Evolutionary conservation across 805 yeast genomes (phyloP).

Genomic region (Nakazawaea laoshanensis): DNA sequence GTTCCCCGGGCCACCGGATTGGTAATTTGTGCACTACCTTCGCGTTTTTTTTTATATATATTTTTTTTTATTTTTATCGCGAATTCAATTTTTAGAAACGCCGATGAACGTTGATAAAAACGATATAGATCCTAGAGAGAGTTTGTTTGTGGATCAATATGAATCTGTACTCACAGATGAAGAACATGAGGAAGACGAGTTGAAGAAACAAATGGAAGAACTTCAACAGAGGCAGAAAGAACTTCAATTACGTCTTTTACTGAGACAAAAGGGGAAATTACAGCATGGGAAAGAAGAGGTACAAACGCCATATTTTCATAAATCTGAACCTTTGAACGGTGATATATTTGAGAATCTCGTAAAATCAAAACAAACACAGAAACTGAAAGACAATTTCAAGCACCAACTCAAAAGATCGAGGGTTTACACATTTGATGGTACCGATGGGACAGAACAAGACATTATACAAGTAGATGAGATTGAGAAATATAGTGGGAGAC

Average conservation of each 20-base stretch:
- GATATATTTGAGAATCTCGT: not conserved
- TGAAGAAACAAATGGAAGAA: not conserved
- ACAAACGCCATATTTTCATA: not conserved
- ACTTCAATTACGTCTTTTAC: too few species aligned
- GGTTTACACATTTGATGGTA: constrained; percentile 6
- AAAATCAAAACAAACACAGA: not conserved
- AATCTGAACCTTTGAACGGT: not conserved
- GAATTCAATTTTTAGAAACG: not conserved
- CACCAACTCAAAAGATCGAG: constrained; percentile 4
- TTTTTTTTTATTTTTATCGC: too few species aligned
- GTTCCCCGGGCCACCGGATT: too few species aligned
- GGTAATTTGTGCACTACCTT: constrained; percentile 2
- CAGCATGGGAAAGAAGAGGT: not conserved
- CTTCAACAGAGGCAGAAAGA: too few species aligned
- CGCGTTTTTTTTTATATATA: not conserved
- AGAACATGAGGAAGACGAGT: constrained; percentile 8
- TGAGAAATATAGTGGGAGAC: constrained; percentile 38
- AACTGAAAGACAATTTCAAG: constrained; percentile 1
- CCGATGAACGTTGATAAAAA: constrained; percentile 7
- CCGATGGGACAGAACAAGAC: not conserved
- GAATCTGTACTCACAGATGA: constrained; percentile 6
- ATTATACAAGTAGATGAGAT: constrained; percentile 25
- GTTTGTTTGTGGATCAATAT: constrained; percentile 2
- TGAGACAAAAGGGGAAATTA: too few species aligned
- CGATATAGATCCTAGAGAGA: constrained; percentile 10